Base-by-base conservation (phyloP, 306 rosid genomes). In the Dalbergia cultrata region DNA sequence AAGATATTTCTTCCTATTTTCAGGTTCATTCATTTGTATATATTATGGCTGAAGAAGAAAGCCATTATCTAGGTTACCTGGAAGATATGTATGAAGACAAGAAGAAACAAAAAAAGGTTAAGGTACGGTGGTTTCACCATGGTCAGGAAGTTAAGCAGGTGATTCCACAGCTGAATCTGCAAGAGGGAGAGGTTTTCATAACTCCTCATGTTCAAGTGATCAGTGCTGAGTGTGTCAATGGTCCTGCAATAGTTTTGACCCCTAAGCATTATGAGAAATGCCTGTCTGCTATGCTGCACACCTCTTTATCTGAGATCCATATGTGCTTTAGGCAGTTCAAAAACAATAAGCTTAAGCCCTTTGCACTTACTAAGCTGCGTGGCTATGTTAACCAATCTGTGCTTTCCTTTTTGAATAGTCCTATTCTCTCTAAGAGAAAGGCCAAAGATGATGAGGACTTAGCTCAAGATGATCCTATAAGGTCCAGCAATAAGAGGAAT, bases 71-170 rank as follows among this genome's bases (percentile, higher is more conserved):
- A 83, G 97, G 94, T 86, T 93, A 93, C 84, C 60, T 93, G 89
- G 98, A 93, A 88, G 98, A 93, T 84, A 88, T 93, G 93, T 91
- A 91, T 76, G 98, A 91, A 86, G 93, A 93, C 84, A 88, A 89
- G 85, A 91, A 90, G 85, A 87, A 87, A 47, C 89, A 81, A 75
- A 91, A 91, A 82, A 93, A 80, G 87, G 93, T 90, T 12, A 93
- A 90, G 82, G 93, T 93, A 45, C 87, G 97, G 21, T 93, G 98
- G 98, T 91, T 93, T 87, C 89, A 87, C 83, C 92, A 74, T 71
- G 82, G 84, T 75, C 84, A 86, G 87, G 97, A 93, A 84, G 93
- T 90, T 49, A 77, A 77, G 78, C 78, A 47, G 73, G 79, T 79
- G 19, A 76, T 93, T 63, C 87, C 97, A 60, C 89, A 87, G 75